phyloP scores from a whole-genome alignment of 139 green algal genomes.

The Tetradesmus obliquus region DNA sequence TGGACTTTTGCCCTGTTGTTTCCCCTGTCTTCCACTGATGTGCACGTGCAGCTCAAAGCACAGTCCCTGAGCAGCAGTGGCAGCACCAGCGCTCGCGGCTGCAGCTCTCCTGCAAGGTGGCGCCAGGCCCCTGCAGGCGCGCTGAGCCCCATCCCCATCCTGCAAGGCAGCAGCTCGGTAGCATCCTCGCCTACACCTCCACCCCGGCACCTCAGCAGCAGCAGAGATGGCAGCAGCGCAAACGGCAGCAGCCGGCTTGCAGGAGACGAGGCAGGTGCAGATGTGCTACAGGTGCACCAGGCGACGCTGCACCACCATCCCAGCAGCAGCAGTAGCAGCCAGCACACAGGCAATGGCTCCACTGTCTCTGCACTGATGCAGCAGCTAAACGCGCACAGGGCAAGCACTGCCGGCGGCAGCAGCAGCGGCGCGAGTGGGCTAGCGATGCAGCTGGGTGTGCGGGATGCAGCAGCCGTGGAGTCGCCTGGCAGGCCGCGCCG shows the following conservation, averaged over 20 bases:
- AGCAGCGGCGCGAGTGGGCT: neutral
- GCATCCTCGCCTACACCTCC: neutral
- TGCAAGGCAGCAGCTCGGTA: neutral
- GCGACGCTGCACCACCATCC: neutral
- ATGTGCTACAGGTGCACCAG: neutral
- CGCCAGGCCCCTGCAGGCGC: neutral
- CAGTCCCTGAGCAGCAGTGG: neutral
- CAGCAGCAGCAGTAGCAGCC: neutral
- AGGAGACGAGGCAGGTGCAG: neutral
- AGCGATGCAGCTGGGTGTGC: neutral
- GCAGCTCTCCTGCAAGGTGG: constrained; percentile 1
- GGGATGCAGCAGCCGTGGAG: neutral
- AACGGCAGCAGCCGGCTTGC: neutral
- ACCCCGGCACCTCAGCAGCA: neutral
- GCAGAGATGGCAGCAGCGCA: neutral
- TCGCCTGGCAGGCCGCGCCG: constrained; percentile 9
- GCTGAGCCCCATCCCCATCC: neutral
- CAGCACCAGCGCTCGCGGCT: neutral
- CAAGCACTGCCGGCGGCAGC: neutral
- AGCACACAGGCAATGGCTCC: neutral
- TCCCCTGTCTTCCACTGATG: neutral
- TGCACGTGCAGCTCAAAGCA: neutral
- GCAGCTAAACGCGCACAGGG: too few species aligned
- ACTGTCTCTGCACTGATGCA: neutral
- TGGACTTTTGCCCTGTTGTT: neutral